Base-by-base conservation (phyloP, 2,329 filamentous ascomycete genomes). In the Trichoderma guizhouense region DNA sequence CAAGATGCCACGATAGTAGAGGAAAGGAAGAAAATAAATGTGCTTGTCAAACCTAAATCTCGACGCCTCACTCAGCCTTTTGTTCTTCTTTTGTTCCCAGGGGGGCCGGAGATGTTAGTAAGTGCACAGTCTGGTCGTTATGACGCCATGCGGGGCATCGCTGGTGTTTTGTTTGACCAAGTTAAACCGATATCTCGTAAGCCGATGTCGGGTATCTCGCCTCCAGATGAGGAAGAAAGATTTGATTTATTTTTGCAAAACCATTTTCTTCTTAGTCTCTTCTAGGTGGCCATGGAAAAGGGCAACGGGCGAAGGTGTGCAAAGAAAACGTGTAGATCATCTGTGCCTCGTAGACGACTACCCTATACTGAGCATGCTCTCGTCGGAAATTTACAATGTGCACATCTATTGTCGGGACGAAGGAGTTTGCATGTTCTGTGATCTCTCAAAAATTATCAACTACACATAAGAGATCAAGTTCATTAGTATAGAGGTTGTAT, bases 121-220 rank as follows among this genome's bases (percentile, higher is more conserved):
- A 57, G 21, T 57, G 21, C 32, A 28, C 9, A 15, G 9, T 24
- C 7, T 5, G 28, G 9, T n/a, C 7, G 55, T 36, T 61, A 69
- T 68, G 66, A 62, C 68, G 68, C 68, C 68, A 71, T 71, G 68
- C 68, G 68, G 66, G 66, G 66, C 57, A 62, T 43, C 4, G 7
- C 36, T 60, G 66, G 28, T 51, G 66, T 69, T 43, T 43, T 26
- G 26, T 61, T 34, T 36, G 3, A 53, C 9, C 28, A 28, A 28
- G 18, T 15, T 6, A 62, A 61, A 62, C n/a, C 26, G 9, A 30
- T 9, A 3, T 8, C 28, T 36, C 21, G 32, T 28, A 24, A 34
- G 28, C 26, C 26, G 36, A 61, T 30, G 18, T 21, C 26, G 66
- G 36, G 55, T 24, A 14, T n/a, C 8, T 11, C 9, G 3, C n/a